Base-by-base conservation (phyloP, 305 asterid species). In the Fraxinus ornus region DNA sequence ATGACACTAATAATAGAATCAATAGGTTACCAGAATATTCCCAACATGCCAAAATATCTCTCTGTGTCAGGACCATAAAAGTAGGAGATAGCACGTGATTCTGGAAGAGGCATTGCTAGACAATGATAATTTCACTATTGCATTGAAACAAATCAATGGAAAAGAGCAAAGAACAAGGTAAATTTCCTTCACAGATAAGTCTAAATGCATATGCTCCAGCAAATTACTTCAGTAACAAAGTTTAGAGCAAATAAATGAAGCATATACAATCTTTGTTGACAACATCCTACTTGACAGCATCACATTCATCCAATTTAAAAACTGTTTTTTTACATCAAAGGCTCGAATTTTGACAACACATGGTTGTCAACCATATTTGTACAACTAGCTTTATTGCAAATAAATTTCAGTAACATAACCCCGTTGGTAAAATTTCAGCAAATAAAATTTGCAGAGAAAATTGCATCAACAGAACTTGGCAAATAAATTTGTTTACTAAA, bases 61-160 rank as follows among this genome's bases (percentile, higher is more conserved):
- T 44, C 30, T 66, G 44, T 30, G 66, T 15, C 49, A 41, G 62
- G 78, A 57, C 19, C 62, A 80, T 22, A 64, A 26, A 10, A 77
- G 35, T 52, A 24, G 30, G 57, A 79, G 39, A 28, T 24, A 44
- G 66, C 71, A 44, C 22, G 41, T 15, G 86, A 77, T 37, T 80
- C 33, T 47, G 62, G 26, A 74, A 22, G 32, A 70, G 4, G 78
- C 77, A 66, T 41, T 78, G 71, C 7, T 79, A 33, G n/a, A 78
- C 49, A 30, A n/a, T 26, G 55, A 78, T 78, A 81, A 72, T 66
- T 75, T 60, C 39, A 47, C 7, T 28, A 78, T 78, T 24, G 76
- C 78, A 81, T 77, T 62, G 44, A 60, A 79, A 76, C 78, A 79
- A 32, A 15, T 47, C 75, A 44, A 19, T 41, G 60, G 19, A 68